Evolutionary conservation across 169 alveolate genomes (phyloP).

Genomic region (Besnoitia besnoiti): DNA sequence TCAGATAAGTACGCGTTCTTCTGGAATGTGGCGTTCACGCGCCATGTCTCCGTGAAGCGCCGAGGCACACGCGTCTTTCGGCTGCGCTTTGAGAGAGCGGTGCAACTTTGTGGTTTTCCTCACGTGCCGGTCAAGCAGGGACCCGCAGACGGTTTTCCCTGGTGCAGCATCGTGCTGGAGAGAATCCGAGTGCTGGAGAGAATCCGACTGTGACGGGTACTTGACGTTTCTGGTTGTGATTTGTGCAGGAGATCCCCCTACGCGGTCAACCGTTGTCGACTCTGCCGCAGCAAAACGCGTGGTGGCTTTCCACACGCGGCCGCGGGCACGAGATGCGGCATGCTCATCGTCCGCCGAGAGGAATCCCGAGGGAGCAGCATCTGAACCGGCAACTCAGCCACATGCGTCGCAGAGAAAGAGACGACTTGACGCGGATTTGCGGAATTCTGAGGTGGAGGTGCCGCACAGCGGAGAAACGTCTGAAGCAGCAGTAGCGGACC

Average conservation of each 20-base stretch:
- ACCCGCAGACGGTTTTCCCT: too few species aligned
- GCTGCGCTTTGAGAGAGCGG: too few species aligned
- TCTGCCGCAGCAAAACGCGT: conserved; percentile 32
- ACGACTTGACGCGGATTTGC: neutral
- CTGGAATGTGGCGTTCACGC: too few species aligned
- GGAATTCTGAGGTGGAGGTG: neutral
- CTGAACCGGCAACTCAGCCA: neutral
- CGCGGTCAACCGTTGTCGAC: neutral
- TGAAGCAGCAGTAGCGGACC: neutral
- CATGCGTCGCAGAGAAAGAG: neutral
- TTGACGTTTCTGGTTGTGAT: neutral
- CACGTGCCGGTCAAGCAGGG: too few species aligned
- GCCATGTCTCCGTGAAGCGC: too few species aligned
- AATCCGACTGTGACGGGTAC: too few species aligned
- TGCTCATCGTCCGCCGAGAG: neutral
- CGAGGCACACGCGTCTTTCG: too few species aligned
- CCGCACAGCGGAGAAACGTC: neutral
- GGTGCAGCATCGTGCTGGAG: too few species aligned
- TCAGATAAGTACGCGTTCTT: too few species aligned
- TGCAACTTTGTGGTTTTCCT: too few species aligned
- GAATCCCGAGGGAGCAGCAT: neutral
- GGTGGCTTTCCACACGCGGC: neutral
- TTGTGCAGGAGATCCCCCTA: neutral
- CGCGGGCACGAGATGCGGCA: neutral
- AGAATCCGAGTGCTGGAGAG: too few species aligned